These are phyloP conservation scores for Logfia minima DNA, from an alignment of 129 eudicot species.

Conservation along the genomic window DNA sequence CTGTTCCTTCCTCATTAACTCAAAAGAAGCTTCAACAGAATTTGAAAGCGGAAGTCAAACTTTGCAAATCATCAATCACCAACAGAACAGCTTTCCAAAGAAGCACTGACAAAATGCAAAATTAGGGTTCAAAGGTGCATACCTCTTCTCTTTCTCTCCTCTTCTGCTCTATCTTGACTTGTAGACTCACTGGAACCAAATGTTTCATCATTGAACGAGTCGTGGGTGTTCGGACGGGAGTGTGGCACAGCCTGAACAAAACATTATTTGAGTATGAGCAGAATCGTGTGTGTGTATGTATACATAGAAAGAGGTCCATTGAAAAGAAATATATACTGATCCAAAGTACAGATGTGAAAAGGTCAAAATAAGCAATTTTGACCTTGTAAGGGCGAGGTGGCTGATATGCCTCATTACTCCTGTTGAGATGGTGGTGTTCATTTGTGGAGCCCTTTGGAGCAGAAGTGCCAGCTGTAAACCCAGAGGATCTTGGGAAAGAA, in stretches of 20 bases:
- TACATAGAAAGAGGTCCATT: neutral
- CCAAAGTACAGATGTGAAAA: conserved; percentile 15
- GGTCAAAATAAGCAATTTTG: neutral
- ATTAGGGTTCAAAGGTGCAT: neutral
- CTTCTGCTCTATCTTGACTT: conserved; percentile 91
- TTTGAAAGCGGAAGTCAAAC: conserved; percentile 7
- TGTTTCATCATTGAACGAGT: conserved; percentile 88
- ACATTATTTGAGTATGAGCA: neutral
- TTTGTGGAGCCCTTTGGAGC: conserved; percentile 58
- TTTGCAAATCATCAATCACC: conserved; percentile 16
- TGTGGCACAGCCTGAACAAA: conserved; percentile 71
- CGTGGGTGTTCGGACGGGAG: conserved; percentile 59
- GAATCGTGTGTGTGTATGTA: neutral
- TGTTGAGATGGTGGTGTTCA: conserved; percentile 65
- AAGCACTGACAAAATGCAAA: neutral
- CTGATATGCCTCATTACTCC: conserved; percentile 86
- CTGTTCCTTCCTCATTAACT: conserved; percentile 92
- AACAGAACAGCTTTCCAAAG: neutral
- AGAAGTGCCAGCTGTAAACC: conserved; percentile 66
- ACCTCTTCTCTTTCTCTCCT: conserved; percentile 95
- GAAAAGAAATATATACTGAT: conserved; percentile 7
- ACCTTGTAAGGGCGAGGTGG: conserved; percentile 99
- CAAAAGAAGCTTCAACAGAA: conserved; percentile 72
- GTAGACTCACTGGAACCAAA: conserved; percentile 81
- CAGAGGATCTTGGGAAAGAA: conserved; percentile 90